Evolutionary conservation across 208 protist species (phyloP), one percentile per base, ranked within the genome.

Genomic region (Acanthamoeba culbertsoni): DNA sequence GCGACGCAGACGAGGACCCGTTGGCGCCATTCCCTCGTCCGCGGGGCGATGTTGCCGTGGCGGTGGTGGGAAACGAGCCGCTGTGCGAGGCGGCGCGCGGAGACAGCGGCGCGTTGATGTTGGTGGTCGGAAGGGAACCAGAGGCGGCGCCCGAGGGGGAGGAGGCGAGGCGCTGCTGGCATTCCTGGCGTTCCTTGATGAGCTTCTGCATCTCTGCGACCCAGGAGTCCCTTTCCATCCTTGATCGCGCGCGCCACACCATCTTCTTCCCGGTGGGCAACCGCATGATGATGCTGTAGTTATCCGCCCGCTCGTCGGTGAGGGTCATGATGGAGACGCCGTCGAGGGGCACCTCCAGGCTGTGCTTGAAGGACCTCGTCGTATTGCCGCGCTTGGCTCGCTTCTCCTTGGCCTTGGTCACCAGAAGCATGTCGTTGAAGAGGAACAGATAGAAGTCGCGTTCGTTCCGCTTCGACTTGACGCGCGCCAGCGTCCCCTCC

Each of bases 351-450:
- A 62, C 55, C 55, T 62, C 55, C 20, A 33, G 55, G 55, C 55
- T 62, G 55, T 62, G 55, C 55, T 62, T 62, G 55, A 62, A 62
- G 55, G 55, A 62, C 12, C 55, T 62, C 55, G 31, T 62, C 23
- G 12, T 62, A 26, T 6, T 62, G 55, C 20, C 20, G 55, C 55
- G 12, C 55, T 48, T 6, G 20, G 31, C 43, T 33, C 43, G 31
- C n/a, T 79, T 79, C 68, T 79, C 68, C 68, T 79, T 79, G 35
- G 68, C 68, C 68, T 10, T 79, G 14, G 68, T 79, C 40, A 79
- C 68, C 10, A 48, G 40, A 4, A 79, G 68, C 20, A 79, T 48
- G 68, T 79, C 68, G 68, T 79, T 79, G 68, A 79, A 79, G 68
- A 79, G 68, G 68, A 79, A 79, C 68, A 79, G 16, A 4, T 40